These are phyloP conservation scores for Corrigiola litoralis DNA, from an alignment of 179 eudicot genomes.

Conservation along the genomic window DNA sequence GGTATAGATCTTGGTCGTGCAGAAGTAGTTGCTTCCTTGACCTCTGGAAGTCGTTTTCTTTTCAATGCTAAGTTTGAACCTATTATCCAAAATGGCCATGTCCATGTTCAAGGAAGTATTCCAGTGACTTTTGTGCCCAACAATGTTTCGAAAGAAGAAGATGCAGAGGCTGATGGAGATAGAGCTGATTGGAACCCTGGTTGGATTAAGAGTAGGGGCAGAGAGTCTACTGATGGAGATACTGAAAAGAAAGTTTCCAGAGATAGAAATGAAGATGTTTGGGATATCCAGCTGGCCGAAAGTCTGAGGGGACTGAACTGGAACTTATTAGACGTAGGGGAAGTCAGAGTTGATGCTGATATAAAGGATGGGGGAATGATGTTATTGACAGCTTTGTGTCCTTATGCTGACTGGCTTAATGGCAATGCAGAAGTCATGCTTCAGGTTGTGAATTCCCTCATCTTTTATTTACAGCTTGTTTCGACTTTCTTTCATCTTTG, in stretches of 20 bases:
- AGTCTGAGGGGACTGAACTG: constrained; percentile 88
- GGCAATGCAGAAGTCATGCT: constrained; percentile 96
- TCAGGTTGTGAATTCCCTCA: constrained; percentile 53
- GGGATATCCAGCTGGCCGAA: constrained; percentile 94
- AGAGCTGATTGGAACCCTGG: constrained; percentile 68
- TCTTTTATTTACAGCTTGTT: neutral
- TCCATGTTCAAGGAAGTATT: constrained; percentile 96
- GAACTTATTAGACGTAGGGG: constrained; percentile 91
- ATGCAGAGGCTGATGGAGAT: constrained; percentile 46
- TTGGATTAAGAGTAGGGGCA: constrained; percentile 68
- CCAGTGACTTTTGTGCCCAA: constrained; percentile 70
- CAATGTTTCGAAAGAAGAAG: constrained; percentile 57
- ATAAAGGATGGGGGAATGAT: constrained; percentile 99
- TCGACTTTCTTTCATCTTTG: neutral
- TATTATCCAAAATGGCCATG: constrained; percentile 91
- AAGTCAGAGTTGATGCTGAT: constrained; percentile 99
- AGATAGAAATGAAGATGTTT: constrained; percentile 83
- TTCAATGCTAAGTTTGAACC: constrained; percentile 99
- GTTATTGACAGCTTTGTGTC: constrained; percentile 91
- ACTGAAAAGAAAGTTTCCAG: constrained; percentile 59
- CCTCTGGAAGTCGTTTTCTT: constrained; percentile 87
- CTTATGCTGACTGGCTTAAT: constrained; percentile 94
- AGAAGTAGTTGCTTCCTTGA: constrained; percentile 95
- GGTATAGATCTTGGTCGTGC: constrained; percentile 99
- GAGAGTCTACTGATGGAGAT: constrained; percentile 51